Evolutionary conservation across 352 stramenopile species (phyloP), one percentile per base, ranked within the genome.

Genomic region (Globisporangium echinulatum): DNA sequence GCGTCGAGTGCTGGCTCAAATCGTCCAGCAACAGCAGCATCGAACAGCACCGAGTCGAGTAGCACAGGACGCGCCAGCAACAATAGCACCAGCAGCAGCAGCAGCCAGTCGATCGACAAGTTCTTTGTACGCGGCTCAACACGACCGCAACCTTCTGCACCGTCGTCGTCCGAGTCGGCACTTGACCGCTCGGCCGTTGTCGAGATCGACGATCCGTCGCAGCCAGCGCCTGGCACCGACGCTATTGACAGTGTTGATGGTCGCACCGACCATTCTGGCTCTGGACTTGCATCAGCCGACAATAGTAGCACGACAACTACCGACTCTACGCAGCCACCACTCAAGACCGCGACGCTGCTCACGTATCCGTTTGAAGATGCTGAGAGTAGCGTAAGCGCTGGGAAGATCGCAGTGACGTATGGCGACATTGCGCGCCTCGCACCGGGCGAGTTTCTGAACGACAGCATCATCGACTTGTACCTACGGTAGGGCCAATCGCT

Each of bases 391-490:
- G 40, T 60, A 7, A 11, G 14, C 13, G 15, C 46, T 0, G 82
- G 82, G 4, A 65, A 77, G 38, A 88, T 94, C 38, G 79, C 72
- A 1, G 69, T 98, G 60, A 87, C 79, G 15, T 75, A 92, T 33
- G 85, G 92, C 38, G 94, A 98, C 59, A 81, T 91, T 25, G 83
- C 95, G 42, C 74, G 90, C 14, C 75, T 98, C 9, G 71, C 75
- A n/a, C 90, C 90, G 2, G 84, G 79, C 10, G 85, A 98, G 66
- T 98, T 97, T 64, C 65, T 98, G 54, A 97, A 97, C 72, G 90
- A 97, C 73, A 94, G 87, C 61, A 84, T 97, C 61, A 89, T 97
- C 40, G 91, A 97, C 60, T 97, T 97, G 55, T 97, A 96, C 63
- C 65, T 97, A n/a, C 87, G 90, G 82, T 96, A 52, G 53, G 56